Percentiles rank a stretch among this genome's conserved stretches.
Conservation (phyloP, 2,329 filamentous ascomycete species). For the Elsinoe batatas region DNA sequence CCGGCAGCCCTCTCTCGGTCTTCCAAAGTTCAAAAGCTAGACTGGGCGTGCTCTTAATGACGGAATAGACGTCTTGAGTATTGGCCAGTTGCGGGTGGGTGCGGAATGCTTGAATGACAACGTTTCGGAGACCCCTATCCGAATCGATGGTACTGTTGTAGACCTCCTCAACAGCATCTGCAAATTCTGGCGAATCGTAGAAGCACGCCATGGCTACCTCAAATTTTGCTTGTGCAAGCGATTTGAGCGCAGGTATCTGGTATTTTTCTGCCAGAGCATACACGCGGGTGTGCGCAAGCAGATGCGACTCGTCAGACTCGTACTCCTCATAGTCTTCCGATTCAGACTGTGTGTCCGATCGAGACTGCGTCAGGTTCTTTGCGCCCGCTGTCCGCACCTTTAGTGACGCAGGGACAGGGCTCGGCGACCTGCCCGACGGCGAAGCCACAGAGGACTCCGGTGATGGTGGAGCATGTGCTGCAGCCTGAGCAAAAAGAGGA, state of each 20-base stretch:
- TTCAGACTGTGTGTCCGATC: slow-evolving; percentile 28
- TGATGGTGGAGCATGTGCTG: slow-evolving; percentile 20
- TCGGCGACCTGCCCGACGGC: slow-evolving; percentile 3
- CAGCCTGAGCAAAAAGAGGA: slow-evolving; percentile 28
- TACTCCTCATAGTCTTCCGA: slow-evolving; percentile 26
- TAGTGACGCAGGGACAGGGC: slow-evolving; percentile 5
- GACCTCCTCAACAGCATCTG: slow-evolving; percentile 39
- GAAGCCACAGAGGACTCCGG: slow-evolving; percentile 9
- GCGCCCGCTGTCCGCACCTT: slow-evolving; percentile 6
- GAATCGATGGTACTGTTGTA: slow-evolving; percentile 41
- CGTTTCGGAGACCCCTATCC: slow-evolving; percentile 39
- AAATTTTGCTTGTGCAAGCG: slow-evolving; percentile 38
- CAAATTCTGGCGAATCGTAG: slow-evolving; percentile 35
- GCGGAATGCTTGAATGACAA: slow-evolving; percentile 39
- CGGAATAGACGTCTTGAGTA: slow-evolving; percentile 36
- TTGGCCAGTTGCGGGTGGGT: slow-evolving; percentile 36
- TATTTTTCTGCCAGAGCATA: slow-evolving; percentile 45
- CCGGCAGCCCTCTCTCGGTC: slow-evolving; percentile 37
- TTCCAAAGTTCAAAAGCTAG: slow-evolving; percentile 41
- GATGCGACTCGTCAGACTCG: slow-evolving; percentile 31
- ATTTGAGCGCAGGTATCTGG: slow-evolving; percentile 38
- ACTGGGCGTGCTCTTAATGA: slow-evolving; percentile 36
- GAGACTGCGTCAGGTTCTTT: slow-evolving; percentile 23
- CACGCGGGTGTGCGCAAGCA: slow-evolving; percentile 38
- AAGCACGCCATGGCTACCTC: slow-evolving; percentile 36